Evolutionary conservation across 306 rosid species (phyloP), one percentile per base, ranked within the genome.

Genomic region (Dryas alaskensis): DNA sequence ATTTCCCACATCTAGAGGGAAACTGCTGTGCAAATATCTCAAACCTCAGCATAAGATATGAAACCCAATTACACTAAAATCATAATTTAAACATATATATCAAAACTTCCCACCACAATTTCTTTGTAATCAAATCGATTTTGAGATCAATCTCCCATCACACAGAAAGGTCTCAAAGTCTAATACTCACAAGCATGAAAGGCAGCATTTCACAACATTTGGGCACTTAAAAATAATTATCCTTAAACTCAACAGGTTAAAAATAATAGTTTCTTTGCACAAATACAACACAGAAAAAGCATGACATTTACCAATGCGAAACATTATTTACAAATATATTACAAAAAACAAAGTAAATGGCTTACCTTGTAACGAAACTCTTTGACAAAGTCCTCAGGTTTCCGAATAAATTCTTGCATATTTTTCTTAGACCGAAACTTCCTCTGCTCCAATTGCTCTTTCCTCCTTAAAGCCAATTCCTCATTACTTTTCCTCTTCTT

Each of bases 381-480:
- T 27, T 81, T 69, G 75, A 93, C 58, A 51, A 91, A 93, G 75
- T 91, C 97, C 73, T 93, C 97, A 0, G 97, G 98, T 70, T 85
- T 90, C 78, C 79, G 89, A 65, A 93, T 85, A 60, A 22, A 89
- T 39, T 81, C 92, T 1, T 73, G 77, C 76, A 75, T 83, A 17
- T 71, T 82, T 40, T 84, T 82, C 81, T 80, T 81, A 19, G 51
- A 49, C 19, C 43, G 51, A 27, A 81, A 79, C 27, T 70, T 79
- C 78, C 90, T 84, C 75, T 79, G 80, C 80, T 86, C 88, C 80
- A 84, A 74, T 53, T 86, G 90, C 12, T 72, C 81, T 70, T 84
- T 86, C 79, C 86, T 86, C 76, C 83, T 76, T 62, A 86, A 22
- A 49, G 90, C 88, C 65, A 44, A 8, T n/a, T 70, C 86, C 45